These are phyloP conservation scores for Orbilia quercus DNA, from an alignment of 2,329 filamentous ascomycete species.

Conservation along the genomic window DNA sequence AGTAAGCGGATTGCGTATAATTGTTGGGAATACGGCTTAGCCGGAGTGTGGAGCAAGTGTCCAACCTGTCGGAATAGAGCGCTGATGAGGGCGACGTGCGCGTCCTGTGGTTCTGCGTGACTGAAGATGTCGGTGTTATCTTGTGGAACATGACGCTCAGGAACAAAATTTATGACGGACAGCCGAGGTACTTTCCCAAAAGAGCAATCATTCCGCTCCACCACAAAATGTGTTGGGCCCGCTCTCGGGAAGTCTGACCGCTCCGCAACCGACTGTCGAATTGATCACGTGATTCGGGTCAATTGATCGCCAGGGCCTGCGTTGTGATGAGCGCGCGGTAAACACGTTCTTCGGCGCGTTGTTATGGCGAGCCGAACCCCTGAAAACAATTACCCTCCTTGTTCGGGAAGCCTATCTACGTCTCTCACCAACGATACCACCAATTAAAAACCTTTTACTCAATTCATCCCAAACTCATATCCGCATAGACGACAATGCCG, in stretches of 20 bases:
- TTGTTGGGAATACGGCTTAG: slow-evolving; percentile 50
- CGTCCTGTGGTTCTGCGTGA: slow-evolving; percentile 6
- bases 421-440: neutral
- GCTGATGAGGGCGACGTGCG: slow-evolving; percentile 1
- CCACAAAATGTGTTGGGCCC: slow-evolving; percentile 30
- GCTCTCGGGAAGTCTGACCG: neutral
- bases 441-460: neutral
- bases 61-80: slow-evolving; percentile 33
- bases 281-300: neutral
- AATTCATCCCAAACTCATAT: neutral
- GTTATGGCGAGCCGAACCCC: slow-evolving; percentile 27
- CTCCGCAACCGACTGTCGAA: slow-evolving; percentile 5
- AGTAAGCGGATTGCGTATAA: slow-evolving; percentile 7
- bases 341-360: slow-evolving; percentile 43
- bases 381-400: slow-evolving; percentile 38
- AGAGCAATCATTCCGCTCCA: slow-evolving; percentile 18
- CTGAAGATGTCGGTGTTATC: slow-evolving; percentile 11
- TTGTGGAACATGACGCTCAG: slow-evolving; percentile 1
- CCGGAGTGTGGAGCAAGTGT: slow-evolving; percentile 33
- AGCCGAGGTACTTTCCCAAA: slow-evolving; percentile 54
- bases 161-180: slow-evolving; percentile 21
- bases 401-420: slow-evolving; percentile 55
- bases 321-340: slow-evolving; percentile 1
- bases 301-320: neutral
- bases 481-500: slow-evolving; percentile 24